Conservation (phyloP, 768 basidiomycete species). For the Calocera viscosa region DNA sequence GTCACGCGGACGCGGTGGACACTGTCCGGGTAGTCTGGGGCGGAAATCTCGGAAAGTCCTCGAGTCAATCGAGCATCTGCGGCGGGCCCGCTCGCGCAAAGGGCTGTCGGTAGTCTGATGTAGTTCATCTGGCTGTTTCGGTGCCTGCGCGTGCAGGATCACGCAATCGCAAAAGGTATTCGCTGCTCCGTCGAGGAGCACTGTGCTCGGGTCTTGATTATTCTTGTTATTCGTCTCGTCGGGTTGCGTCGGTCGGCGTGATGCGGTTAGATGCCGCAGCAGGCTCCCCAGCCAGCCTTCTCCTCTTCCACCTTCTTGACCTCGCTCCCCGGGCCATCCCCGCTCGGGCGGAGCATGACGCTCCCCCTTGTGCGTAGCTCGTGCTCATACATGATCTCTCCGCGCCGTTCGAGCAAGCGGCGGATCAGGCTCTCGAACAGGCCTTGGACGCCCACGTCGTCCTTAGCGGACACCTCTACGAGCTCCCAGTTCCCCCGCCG, state of each 20-base stretch:
- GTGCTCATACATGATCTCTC: slow-evolving; percentile 69
- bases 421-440: slow-evolving; percentile 70
- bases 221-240: not conserved
- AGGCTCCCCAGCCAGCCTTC: slow-evolving; percentile 12
- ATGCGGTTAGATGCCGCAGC: slow-evolving; percentile 4
- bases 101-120: not conserved
- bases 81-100: not conserved
- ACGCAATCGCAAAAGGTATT: not conserved
- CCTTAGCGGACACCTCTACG: slow-evolving; percentile 85
- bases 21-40: not conserved
- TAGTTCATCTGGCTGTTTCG: not conserved
- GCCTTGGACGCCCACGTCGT: slow-evolving; percentile 68
- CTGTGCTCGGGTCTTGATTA: not conserved
- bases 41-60: not conserved
- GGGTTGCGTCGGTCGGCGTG: not conserved
- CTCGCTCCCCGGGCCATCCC: not conserved
- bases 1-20: not conserved
- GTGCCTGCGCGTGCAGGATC: not conserved
- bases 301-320: slow-evolving; percentile 14
- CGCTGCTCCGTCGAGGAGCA: not conserved
- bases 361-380: slow-evolving; percentile 70
- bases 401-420: slow-evolving; percentile 66
- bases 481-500: slow-evolving; percentile 73
- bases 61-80: not conserved
- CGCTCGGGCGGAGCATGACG: slow-evolving; percentile 42